A percentile compares a stretch with the other conserved stretches of the same genome.
Conservation (phyloP, 768 basidiomycete species). For the Cystofilobasidium bisporidii region DNA sequence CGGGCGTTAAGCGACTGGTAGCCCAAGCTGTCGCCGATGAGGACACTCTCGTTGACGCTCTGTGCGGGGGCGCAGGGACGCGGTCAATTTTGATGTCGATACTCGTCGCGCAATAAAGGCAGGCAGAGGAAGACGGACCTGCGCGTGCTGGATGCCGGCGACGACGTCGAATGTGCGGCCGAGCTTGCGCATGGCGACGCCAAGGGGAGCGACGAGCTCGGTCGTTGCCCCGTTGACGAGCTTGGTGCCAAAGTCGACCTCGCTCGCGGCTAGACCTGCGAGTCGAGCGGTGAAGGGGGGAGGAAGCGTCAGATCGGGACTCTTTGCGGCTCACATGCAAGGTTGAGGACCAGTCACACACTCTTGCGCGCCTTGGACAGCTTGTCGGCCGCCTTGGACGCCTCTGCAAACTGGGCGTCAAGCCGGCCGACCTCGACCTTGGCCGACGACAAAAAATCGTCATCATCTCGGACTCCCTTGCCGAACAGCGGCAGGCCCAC, state of each 20-base stretch:
- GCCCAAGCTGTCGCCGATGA: constrained; percentile 87
- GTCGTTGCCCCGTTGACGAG: constrained; percentile 78
- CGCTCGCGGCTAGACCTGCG: constrained; percentile 63
- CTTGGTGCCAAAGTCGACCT: constrained; percentile 89
- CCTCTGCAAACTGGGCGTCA: constrained; percentile 84
- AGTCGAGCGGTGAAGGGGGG: too few species aligned
- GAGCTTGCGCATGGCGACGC: constrained; percentile 70
- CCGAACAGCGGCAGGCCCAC: constrained; percentile 50
- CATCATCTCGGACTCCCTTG: constrained; percentile 76
- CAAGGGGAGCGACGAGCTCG: constrained; percentile 75
- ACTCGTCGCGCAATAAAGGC: too few species aligned
- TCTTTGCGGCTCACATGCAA: too few species aligned
- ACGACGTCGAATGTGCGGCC: constrained; percentile 79
- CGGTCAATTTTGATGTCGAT: too few species aligned
- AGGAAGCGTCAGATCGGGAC: too few species aligned
- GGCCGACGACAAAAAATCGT: constrained; percentile 81
- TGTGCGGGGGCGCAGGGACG: constrained; percentile 30
- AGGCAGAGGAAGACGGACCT: constrained; percentile 42
- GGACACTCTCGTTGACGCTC: constrained; percentile 86
- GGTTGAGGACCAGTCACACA: constrained; percentile 37
- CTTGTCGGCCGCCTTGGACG: constrained; percentile 81
- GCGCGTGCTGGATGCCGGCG: constrained; percentile 78
- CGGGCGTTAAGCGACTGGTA: constrained; percentile 97
- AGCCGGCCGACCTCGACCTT: constrained; percentile 84
- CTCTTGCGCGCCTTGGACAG: constrained; percentile 70